Percentiles rank a stretch among this genome's conserved stretches.
These are phyloP conservation scores for Aspergillus brasiliensis DNA, from an alignment of 2,329 filamentous ascomycete genomes.

Conservation along the genomic window DNA sequence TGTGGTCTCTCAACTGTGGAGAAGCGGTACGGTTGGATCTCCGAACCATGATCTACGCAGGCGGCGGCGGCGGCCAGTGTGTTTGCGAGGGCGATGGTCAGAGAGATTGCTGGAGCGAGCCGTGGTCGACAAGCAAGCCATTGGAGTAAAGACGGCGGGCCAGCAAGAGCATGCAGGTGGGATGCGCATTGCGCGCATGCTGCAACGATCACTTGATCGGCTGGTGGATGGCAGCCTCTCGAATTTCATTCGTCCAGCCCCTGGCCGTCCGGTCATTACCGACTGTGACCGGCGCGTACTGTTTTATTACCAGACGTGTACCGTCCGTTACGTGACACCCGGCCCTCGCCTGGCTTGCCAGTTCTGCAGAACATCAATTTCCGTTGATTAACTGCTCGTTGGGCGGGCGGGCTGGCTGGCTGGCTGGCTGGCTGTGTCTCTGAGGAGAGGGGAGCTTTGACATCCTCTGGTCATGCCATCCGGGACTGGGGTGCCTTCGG, in stretches of 20 bases:
- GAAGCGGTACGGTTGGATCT: slow-evolving; percentile 31
- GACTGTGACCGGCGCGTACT: slow-evolving; percentile 28
- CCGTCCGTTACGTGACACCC: slow-evolving; percentile 27
- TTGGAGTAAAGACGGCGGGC: slow-evolving; percentile 18
- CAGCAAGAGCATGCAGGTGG: slow-evolving; percentile 28
- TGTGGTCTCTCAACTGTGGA: slow-evolving; percentile 31
- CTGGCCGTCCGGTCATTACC: slow-evolving; percentile 21
- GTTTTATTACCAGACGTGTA: slow-evolving; percentile 34
- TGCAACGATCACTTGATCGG: slow-evolving; percentile 63
- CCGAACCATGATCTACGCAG: slow-evolving; percentile 36
- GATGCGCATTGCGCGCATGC: slow-evolving; percentile 55
- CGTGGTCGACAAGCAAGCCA: slow-evolving; percentile 20
- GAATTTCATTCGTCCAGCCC: slow-evolving; percentile 18
- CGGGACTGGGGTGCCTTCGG: slow-evolving; percentile 6
- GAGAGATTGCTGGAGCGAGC: background rate
- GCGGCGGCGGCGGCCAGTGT: slow-evolving; percentile 27
- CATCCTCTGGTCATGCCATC: slow-evolving; percentile 10
- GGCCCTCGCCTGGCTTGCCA: slow-evolving; percentile 4
- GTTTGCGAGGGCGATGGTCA: background rate
- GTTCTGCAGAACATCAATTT: slow-evolving; percentile 10
- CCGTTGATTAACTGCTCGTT: slow-evolving; percentile 3
- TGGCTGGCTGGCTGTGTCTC: background rate
- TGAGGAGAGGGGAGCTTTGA: background rate
- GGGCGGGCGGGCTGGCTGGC: background rate
- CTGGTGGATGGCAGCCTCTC: slow-evolving; percentile 31